Evolutionary conservation across 805 yeast species (phyloP), one percentile per base, ranked within the genome.

Genomic region (Blastobotrys mokoenaii): DNA sequence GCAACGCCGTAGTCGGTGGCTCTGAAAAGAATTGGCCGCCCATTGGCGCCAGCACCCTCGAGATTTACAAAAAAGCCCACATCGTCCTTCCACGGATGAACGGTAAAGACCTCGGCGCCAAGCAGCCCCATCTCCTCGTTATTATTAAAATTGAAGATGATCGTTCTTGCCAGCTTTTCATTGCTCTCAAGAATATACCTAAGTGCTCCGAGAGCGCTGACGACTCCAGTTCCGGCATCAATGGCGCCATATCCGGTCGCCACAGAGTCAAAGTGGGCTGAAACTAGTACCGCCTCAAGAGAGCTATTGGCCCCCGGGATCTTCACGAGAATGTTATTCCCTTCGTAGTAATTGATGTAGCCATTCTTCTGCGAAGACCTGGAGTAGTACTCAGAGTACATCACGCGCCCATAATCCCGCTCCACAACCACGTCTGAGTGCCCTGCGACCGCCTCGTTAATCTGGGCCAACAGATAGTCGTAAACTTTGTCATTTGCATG

Each of bases 41-140:
- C 89, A 20, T 96, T 96, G 1, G 93, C 83, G 2, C 96, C 96
- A 0, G 96, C 85, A 14, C 96, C 96, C 67, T 88, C 97, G 51
- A 88, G 66, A 60, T 89, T 89, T 52, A 88, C 69, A 46, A 89
- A 82, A 56, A 49, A 45, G 35, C 67, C 68, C 1, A 83, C 79
- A 12, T 74, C 61, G 34, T 71, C 63, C 17, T 76, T 70, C 90
- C 94, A 84, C 14, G 82, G 80, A 60, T 87, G 95, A 29, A 72
- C 60, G 44, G 84, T 64, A 54, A 86, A 87, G 0, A 82, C 74
- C 38, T 72, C 71, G 0, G 96, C 95, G 3, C 97, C 97, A 45
- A 80, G 66, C 27, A 89, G 69, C 0, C 95, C 95, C 62, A 85
- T 82, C 57, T 88, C 97, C 61, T 88, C 97, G 59, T 87, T 76